Evolutionary conservation across 2,329 filamentous ascomycete genomes (phyloP).

Genomic region (Colletotrichum tamarilloi): DNA sequence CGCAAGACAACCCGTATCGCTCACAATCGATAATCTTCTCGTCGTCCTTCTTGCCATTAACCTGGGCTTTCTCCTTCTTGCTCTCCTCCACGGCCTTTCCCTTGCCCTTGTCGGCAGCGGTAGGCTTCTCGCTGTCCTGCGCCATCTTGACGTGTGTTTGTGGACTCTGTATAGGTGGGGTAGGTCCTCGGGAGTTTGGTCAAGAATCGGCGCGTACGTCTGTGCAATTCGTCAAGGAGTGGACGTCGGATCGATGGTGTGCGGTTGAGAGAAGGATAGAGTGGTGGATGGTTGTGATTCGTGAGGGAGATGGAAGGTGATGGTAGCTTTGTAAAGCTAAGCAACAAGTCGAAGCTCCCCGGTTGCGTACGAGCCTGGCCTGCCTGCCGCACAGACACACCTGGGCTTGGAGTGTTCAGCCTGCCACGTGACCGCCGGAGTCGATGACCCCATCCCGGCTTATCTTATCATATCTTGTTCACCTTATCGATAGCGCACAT

Average conservation of each 20-base stretch:
- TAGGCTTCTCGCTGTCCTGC: conserved; percentile 89
- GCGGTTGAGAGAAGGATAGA: conserved; percentile 6
- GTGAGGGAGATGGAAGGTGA: conserved; percentile 48
- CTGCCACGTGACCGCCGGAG: conserved; percentile 13
- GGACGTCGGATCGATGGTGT: conserved; percentile 11
- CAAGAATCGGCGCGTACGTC: conserved; percentile 13
- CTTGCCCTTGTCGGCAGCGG: conserved; percentile 93
- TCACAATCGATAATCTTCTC: conserved; percentile 62
- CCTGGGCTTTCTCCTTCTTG: conserved; percentile 75
- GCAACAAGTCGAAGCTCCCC: conserved; percentile 45
- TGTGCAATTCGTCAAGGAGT: conserved; percentile 23
- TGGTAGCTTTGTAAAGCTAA: conserved; percentile 52
- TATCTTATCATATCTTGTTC: neutral
- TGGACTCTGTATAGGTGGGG: conserved; percentile 42
- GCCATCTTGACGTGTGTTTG: conserved; percentile 73
- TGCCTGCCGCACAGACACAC: conserved; percentile 46
- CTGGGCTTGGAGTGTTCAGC: neutral
- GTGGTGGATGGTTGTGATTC: conserved; percentile 34
- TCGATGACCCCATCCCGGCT: neutral
- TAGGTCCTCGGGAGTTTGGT: conserved; percentile 21
- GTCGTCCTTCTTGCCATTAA: conserved; percentile 83
- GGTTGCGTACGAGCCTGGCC: conserved; percentile 54
- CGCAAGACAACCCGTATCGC: neutral
- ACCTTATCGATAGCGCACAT: neutral
- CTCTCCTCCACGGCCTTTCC: conserved; percentile 84